These are phyloP conservation scores for Paraurostyla sp. DNA, from an alignment of 73 alveolate species.

Conservation along the genomic window DNA sequence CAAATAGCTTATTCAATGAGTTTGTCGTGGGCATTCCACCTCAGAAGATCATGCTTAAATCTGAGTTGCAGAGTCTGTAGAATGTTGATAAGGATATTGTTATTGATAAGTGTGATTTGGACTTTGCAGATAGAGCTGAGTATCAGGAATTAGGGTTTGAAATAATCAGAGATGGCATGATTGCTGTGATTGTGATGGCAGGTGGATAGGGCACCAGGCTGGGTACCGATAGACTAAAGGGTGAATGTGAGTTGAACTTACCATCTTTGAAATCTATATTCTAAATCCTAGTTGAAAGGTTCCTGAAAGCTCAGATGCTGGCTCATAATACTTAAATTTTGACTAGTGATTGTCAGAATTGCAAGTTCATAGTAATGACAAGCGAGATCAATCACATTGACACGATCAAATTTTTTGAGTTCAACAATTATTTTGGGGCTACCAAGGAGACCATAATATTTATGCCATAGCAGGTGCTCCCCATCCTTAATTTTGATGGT, in stretches of 20 bases:
- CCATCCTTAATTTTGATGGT: conserved; percentile 79
- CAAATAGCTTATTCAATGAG: not conserved
- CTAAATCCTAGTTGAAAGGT: conserved; percentile 68
- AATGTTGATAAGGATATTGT: not conserved
- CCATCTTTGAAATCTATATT: conserved; percentile 90
- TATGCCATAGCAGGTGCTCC: conserved; percentile 80
- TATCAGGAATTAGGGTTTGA: conserved; percentile 74
- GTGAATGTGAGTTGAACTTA: conserved; percentile 91
- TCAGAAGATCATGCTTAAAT: not conserved
- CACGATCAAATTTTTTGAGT: conserved; percentile 71
- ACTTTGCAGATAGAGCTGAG: conserved; percentile 53
- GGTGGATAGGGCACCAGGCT: conserved; percentile 98
- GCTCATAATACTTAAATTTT: not conserved
- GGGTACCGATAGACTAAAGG: conserved; percentile 93
- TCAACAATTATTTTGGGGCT: conserved; percentile 85
- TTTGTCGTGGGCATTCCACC: not conserved
- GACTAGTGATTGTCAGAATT: conserved; percentile 17
- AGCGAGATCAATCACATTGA: conserved; percentile 70
- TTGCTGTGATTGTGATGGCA: conserved; percentile 91
- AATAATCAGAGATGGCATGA: conserved; percentile 85
- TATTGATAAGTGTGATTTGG: not conserved
- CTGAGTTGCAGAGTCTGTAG: not conserved
- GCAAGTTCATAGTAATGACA: conserved; percentile 83
- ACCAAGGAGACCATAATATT: conserved; percentile 66
- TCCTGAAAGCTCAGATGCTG: conserved; percentile 55